phyloP scores from a whole-genome alignment of 2,329 filamentous ascomycete genomes.

The Drechslerella stenobrocha region DNA sequence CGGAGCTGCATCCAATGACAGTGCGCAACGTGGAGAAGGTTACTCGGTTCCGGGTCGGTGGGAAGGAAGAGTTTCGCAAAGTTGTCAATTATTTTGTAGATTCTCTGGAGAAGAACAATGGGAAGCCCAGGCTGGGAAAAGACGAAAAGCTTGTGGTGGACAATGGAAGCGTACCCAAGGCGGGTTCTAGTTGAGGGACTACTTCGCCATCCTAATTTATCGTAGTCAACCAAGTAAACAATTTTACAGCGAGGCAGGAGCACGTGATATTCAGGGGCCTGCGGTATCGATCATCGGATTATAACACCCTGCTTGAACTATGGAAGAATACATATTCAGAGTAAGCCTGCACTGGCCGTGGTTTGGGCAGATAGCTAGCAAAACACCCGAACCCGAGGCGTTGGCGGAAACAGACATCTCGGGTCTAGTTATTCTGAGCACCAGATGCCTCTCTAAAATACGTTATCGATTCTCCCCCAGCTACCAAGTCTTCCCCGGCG shows the following conservation, averaged over 20 bases:
- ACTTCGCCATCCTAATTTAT: too few relatives aligned
- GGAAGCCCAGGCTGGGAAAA: slow-evolving; percentile 53
- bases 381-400: too few relatives aligned
- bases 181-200: background rate
- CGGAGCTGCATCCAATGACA: slow-evolving; percentile 70
- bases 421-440: background rate
- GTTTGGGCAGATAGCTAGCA: background rate
- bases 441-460: slow-evolving; percentile 45
- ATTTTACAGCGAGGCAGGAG: too few relatives aligned
- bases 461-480: slow-evolving; percentile 23
- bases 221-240: too few relatives aligned
- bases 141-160: background rate
- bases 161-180: background rate
- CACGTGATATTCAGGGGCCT: too few relatives aligned
- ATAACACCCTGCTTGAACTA: too few relatives aligned
- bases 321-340: too few relatives aligned
- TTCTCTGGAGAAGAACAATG: slow-evolving; percentile 43
- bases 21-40: slow-evolving; percentile 79
- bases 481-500: slow-evolving; percentile 31
- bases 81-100: slow-evolving; percentile 60
- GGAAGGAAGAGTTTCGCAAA: slow-evolving; percentile 68
- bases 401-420: background rate
- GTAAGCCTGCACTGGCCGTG: too few relatives aligned
- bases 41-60: slow-evolving; percentile 70
- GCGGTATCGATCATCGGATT: too few relatives aligned